Evolutionary conservation across 768 basidiomycete genomes (phyloP).

Genomic region (Mycena alexandri): DNA sequence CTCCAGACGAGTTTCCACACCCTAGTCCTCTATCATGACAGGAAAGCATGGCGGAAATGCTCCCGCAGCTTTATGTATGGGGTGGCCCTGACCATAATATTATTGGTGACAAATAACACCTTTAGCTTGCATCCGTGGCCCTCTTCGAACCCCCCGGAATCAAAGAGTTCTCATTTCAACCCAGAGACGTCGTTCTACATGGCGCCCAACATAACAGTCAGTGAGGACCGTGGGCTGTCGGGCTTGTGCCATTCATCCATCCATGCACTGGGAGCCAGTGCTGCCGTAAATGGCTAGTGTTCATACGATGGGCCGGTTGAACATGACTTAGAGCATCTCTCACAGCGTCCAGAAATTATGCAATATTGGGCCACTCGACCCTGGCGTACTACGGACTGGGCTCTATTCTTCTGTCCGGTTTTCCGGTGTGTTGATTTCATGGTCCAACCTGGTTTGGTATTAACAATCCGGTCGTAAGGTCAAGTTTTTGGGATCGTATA

Average conservation of each 20-base stretch:
- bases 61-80: slow-evolving; percentile 32
- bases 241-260: neutral
- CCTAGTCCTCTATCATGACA: slow-evolving; percentile 20
- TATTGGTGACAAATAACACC: slow-evolving; percentile 24
- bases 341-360: slow-evolving; percentile 16
- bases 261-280: slow-evolving; percentile 10
- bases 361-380: slow-evolving; percentile 27
- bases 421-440: slow-evolving; percentile 20
- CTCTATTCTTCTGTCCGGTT: slow-evolving; percentile 9
- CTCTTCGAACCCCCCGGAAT: no score
- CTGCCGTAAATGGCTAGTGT: slow-evolving; percentile 28
- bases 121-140: no score
- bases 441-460: neutral
- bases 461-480: slow-evolving; percentile 4
- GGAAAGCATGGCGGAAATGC: slow-evolving; percentile 25
- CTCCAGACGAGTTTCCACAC: slow-evolving; percentile 32
- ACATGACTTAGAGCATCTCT: neutral
- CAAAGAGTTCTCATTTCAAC: no score
- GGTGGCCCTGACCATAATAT: slow-evolving; percentile 28
- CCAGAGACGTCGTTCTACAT: slow-evolving; percentile 18
- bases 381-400: slow-evolving; percentile 15
- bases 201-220: slow-evolving; percentile 29
- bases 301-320: slow-evolving; percentile 18
- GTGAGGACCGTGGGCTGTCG: slow-evolving; percentile 16
- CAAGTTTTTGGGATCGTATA: slow-evolving; percentile 29